Evolutionary conservation across 257 asterid genomes (phyloP).

Genomic region (Ophiorrhiza pumila): DNA sequence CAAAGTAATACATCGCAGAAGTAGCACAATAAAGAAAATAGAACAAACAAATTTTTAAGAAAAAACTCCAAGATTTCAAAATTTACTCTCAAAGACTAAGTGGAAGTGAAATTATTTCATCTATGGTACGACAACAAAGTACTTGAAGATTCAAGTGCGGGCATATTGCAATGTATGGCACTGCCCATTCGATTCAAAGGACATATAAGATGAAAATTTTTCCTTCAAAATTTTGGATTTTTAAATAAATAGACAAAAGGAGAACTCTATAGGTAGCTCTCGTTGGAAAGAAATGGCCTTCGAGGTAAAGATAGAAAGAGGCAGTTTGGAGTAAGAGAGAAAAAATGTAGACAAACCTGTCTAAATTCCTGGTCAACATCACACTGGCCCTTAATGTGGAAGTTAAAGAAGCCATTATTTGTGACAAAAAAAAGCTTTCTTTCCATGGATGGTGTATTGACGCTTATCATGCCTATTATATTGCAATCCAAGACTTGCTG

Average conservation of each 20-base stretch:
- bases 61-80: not conserved
- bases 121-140: too few relatives aligned
- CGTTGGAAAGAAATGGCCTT: not conserved
- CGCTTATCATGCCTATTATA: constrained; percentile 50
- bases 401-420: constrained; percentile 44
- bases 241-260: not conserved
- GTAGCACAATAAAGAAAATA: not conserved
- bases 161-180: too few relatives aligned
- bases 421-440: constrained; percentile 67
- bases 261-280: too few relatives aligned
- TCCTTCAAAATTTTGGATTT: not conserved
- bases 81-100: not conserved
- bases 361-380: constrained; percentile 51
- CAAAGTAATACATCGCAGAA: not conserved
- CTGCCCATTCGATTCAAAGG: too few relatives aligned
- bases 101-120: not conserved
- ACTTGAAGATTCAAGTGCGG: not conserved
- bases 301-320: not conserved
- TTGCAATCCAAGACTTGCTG: constrained; percentile 58
- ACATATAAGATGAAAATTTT: not conserved
- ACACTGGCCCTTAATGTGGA: constrained; percentile 66
- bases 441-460: constrained; percentile 55
- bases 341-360: constrained; percentile 35
- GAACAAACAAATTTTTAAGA: not conserved
- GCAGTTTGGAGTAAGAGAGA: not conserved